These are phyloP conservation scores for Saccharomycopsis fermentans DNA, from an alignment of 805 yeast genomes.

Conservation along the genomic window DNA sequence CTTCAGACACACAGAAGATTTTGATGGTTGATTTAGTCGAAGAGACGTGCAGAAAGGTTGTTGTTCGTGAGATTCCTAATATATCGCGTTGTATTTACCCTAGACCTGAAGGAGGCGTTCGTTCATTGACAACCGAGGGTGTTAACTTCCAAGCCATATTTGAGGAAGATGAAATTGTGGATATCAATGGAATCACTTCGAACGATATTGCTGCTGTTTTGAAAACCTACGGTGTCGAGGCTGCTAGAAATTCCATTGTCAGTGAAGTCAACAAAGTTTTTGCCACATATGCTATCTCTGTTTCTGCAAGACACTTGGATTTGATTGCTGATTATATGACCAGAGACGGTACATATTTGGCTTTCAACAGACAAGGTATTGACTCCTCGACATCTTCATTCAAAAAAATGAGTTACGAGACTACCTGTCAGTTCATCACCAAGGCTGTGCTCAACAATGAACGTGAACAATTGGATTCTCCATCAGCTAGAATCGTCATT, in stretches of 20 bases:
- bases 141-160: conserved; percentile 97
- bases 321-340: conserved; percentile 99
- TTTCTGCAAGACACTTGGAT: conserved; percentile 88
- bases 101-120: conserved; percentile 50
- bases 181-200: conserved; percentile 80
- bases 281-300: conserved; percentile 91
- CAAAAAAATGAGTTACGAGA: conserved; percentile 98
- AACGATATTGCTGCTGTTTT: conserved; percentile 90
- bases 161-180: conserved; percentile 90
- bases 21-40: conserved; percentile 96
- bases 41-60: conserved; percentile 78
- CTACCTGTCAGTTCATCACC: conserved; percentile 94
- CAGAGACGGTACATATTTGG: conserved; percentile 91
- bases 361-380: conserved; percentile 97
- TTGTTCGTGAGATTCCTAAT: conserved; percentile 82
- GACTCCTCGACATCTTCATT: conserved; percentile 91
- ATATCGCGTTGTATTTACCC: conserved; percentile 94
- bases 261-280: conserved; percentile 93
- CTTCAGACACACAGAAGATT: conserved; percentile 81
- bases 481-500: conserved; percentile 85
- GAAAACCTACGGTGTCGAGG: conserved; percentile 93
- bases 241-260: conserved; percentile 95
- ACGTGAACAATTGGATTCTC: conserved; percentile 77
- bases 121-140: conserved; percentile 90
- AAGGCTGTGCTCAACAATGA: conserved; percentile 92